These are phyloP conservation scores for Xylaria sp. DNA, from an alignment of 2,329 filamentous ascomycete species.

Conservation along the genomic window DNA sequence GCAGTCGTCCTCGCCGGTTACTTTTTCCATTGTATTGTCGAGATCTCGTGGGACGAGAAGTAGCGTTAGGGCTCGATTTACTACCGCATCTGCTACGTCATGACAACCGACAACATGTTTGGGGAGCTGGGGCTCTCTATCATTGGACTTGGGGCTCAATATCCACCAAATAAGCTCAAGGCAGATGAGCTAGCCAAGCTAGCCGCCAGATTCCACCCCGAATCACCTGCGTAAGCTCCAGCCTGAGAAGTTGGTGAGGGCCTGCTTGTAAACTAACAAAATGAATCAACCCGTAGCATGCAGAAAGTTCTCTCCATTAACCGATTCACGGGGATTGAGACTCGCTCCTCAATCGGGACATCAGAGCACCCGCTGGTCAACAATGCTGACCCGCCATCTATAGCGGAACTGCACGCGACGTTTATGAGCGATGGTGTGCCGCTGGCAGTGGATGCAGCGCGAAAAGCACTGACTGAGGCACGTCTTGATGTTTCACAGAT, in stretches of 20 bases:
- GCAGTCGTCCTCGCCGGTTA: conserved; percentile 8
- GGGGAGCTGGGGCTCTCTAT: conserved; percentile 69
- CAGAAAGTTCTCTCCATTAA: conserved; percentile 72
- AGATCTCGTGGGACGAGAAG: not conserved
- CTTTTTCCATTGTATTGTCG: not conserved
- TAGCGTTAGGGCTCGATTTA: not conserved
- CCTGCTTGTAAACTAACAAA: conserved; percentile 3
- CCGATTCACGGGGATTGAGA: conserved; percentile 72
- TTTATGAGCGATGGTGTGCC: conserved; percentile 69
- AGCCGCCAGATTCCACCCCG: conserved; percentile 67
- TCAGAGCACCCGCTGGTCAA: conserved; percentile 72
- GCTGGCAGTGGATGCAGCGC: conserved; percentile 65
- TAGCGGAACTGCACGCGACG: conserved; percentile 64
- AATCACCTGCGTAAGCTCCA: conserved; percentile 65
- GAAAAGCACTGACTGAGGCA: conserved; percentile 67
- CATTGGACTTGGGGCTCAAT: conserved; percentile 68
- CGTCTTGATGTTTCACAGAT: conserved; percentile 63
- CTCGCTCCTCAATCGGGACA: conserved; percentile 70
- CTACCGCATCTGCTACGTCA: conserved; percentile 40
- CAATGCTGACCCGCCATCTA: conserved; percentile 61
- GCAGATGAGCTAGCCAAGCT: conserved; percentile 63
- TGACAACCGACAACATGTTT: conserved; percentile 57
- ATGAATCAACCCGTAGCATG: conserved; percentile 59
- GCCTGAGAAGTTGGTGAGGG: not conserved
- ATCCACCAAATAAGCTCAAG: conserved; percentile 66